These are phyloP conservation scores for Excoecaria cochinchinensis DNA, from an alignment of 345 rosid species.

Conservation along the genomic window DNA sequence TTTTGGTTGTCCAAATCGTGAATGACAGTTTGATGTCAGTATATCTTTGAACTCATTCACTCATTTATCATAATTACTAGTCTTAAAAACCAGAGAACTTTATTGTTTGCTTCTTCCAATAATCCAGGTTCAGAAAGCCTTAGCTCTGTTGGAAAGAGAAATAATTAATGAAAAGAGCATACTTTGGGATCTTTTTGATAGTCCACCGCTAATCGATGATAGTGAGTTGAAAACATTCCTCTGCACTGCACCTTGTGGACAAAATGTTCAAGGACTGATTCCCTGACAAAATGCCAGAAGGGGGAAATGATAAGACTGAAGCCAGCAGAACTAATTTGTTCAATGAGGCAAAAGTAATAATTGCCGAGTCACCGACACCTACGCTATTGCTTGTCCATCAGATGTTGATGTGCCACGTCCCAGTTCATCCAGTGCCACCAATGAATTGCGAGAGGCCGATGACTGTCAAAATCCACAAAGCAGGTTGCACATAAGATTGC, in stretches of 20 bases:
- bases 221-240: slow-evolving; percentile 96
- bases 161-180: slow-evolving; percentile 7
- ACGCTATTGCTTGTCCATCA: slow-evolving; percentile 99
- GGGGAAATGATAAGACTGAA: neutral
- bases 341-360: neutral
- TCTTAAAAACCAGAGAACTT: neutral
- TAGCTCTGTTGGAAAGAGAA: neutral
- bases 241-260: slow-evolving; percentile 72
- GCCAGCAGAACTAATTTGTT: neutral
- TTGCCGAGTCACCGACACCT: slow-evolving; percentile 23
- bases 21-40: neutral
- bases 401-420: slow-evolving; percentile 98
- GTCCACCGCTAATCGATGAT: slow-evolving; percentile 82
- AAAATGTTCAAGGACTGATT: slow-evolving; percentile 88
- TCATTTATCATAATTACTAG: neutral
- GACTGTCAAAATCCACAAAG: slow-evolving; percentile 42
- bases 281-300: slow-evolving; percentile 42
- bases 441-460: slow-evolving; percentile 69
- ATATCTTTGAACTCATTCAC: neutral
- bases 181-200: slow-evolving; percentile 64
- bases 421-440: slow-evolving; percentile 94
- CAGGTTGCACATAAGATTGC: neutral
- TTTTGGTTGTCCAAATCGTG: neutral
- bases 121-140: neutral
- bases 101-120: neutral